Evolutionary conservation across 169 alveolate species (phyloP).

Genomic region (Plasmodium coatneyi): DNA sequence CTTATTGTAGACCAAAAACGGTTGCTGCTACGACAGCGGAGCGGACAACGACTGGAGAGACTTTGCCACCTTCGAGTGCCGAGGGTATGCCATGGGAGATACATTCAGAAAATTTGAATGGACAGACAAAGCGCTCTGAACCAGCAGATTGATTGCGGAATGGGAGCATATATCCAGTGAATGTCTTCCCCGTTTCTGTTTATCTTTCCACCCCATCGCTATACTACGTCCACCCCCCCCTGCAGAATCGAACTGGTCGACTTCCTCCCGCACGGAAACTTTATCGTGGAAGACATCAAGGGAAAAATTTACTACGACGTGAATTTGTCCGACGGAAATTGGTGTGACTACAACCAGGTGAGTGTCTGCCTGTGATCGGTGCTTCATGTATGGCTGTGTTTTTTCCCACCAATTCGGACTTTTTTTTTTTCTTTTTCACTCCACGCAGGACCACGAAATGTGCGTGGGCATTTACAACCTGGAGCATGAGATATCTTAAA

Average conservation of each 20-base stretch:
- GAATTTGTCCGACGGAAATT: constrained; percentile 37
- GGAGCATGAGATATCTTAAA: constrained; percentile 22
- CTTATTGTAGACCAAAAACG: constrained; percentile 26
- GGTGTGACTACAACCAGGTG: constrained; percentile 73
- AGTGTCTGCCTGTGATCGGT: neutral
- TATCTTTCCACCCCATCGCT: neutral
- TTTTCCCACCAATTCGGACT: neutral
- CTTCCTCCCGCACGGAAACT: constrained; percentile 18
- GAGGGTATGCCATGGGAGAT: constrained; percentile 19
- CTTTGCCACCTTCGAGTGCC: constrained; percentile 61
- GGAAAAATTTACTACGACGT: constrained; percentile 65
- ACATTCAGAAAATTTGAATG: neutral
- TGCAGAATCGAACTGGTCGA: constrained; percentile 48
- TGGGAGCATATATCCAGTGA: neutral
- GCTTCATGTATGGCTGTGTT: neutral
- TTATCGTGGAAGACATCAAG: constrained; percentile 55
- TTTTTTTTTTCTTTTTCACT: neutral
- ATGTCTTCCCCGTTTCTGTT: neutral
- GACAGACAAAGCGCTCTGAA: neutral
- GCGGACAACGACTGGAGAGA: constrained; percentile 38
- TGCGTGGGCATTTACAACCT: constrained; percentile 59
- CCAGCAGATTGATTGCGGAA: neutral
- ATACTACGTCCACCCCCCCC: neutral
- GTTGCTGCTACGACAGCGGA: constrained; percentile 28
- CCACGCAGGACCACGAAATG: constrained; percentile 55